phyloP scores from a whole-genome alignment of 352 stramenopile genomes.

The Globisporangium iwayamae region DNA sequence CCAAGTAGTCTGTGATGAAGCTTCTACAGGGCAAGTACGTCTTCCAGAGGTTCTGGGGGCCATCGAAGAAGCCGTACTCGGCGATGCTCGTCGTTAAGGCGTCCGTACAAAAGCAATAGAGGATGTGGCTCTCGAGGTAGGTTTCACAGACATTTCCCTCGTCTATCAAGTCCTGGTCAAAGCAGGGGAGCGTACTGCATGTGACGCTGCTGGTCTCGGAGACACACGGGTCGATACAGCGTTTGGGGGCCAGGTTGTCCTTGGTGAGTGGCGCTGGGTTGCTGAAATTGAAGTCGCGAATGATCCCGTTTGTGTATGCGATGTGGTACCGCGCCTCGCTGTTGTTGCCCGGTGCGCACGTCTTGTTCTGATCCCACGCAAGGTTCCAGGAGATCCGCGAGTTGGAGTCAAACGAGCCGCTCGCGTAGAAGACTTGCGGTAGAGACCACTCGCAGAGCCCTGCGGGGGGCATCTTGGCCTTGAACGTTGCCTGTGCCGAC shows the following conservation, averaged over 20 bases:
- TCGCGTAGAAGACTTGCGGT: conserved; percentile 62
- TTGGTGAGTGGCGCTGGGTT: conserved; percentile 6
- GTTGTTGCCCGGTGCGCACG: conserved; percentile 24
- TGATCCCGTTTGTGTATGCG: conserved; percentile 59
- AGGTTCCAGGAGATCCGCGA: conserved; percentile 38
- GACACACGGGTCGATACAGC: conserved; percentile 60
- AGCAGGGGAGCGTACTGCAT: conserved; percentile 70
- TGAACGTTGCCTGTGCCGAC: conserved; percentile 65
- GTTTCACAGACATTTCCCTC: conserved; percentile 45
- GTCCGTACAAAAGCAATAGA: conserved; percentile 72
- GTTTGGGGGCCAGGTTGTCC: conserved; percentile 18
- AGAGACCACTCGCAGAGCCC: conserved; percentile 56
- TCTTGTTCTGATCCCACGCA: conserved; percentile 51
- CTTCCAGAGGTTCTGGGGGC: conserved; percentile 50
- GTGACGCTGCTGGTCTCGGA: conserved; percentile 42
- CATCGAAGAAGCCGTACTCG: conserved; percentile 44
- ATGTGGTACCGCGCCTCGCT: conserved; percentile 47
- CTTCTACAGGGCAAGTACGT: conserved; percentile 47
- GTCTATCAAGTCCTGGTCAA: conserved; percentile 34
- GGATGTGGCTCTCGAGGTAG: conserved; percentile 55
- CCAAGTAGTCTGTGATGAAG: conserved; percentile 68
- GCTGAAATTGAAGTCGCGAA: conserved; percentile 34
- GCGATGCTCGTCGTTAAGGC: conserved; percentile 45
- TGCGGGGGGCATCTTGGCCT: conserved; percentile 54
- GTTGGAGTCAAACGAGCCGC: conserved; percentile 20